These are phyloP conservation scores for Cryphonectria japonica DNA, from an alignment of 2,329 filamentous ascomycete species.

Conservation along the genomic window DNA sequence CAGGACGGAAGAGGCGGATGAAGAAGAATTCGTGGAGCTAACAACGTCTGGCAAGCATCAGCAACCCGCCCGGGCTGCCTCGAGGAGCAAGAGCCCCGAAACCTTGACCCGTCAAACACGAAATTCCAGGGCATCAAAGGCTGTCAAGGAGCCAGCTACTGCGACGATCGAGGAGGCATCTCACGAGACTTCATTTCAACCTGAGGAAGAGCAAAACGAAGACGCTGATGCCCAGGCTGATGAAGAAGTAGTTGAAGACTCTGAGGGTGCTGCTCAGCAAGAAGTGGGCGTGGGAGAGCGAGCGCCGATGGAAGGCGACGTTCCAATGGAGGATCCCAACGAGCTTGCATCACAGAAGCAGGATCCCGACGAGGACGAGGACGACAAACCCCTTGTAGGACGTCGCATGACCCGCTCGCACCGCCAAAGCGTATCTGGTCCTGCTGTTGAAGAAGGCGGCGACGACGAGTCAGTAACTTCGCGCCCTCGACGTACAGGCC, in stretches of 20 bases:
- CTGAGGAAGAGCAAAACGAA: slow-evolving; percentile 34
- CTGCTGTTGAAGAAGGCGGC: slow-evolving; percentile 34
- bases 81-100: slow-evolving; percentile 62
- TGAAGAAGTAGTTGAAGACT: slow-evolving; percentile 32
- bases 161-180: slow-evolving; percentile 56
- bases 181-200: slow-evolving; percentile 50
- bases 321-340: slow-evolving; percentile 36
- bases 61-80: slow-evolving; percentile 51
- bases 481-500: slow-evolving; percentile 21
- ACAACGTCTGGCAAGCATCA: slow-evolving; percentile 65
- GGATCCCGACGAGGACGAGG: slow-evolving; percentile 38
- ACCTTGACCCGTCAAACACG: slow-evolving; percentile 46
- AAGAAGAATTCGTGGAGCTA: slow-evolving; percentile 59
- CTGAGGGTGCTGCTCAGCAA: slow-evolving; percentile 27
- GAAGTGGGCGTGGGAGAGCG: slow-evolving; percentile 33
- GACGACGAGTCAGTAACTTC: slow-evolving; percentile 31
- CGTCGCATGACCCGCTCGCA: slow-evolving; percentile 27
- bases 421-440: slow-evolving; percentile 34
- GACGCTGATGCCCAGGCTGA: slow-evolving; percentile 37
- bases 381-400: slow-evolving; percentile 33
- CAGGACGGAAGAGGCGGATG: slow-evolving; percentile 58
- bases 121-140: slow-evolving; percentile 55
- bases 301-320: slow-evolving; percentile 19
- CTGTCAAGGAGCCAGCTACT: slow-evolving; percentile 51
- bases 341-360: slow-evolving; percentile 40